phyloP scores from a whole-genome alignment of 495 filamentous ascomycete species.

The Penicillium angulare region DNA sequence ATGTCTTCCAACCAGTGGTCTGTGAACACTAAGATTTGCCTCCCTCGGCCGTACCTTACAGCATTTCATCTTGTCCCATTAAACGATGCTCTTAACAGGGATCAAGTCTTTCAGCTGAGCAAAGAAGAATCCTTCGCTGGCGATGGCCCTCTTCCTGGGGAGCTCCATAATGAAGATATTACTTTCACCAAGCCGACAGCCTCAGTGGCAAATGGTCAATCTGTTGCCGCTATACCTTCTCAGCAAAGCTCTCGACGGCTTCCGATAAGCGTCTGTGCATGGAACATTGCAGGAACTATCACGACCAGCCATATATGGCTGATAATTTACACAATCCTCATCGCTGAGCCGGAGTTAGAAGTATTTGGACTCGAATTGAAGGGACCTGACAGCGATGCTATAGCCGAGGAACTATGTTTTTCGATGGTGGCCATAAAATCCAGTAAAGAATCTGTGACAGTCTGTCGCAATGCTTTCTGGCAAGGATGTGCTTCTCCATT shows the following conservation, averaged over 20 bases:
- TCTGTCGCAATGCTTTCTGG: not conserved
- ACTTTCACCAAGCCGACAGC: not conserved
- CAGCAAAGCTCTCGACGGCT: not conserved
- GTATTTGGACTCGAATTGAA: not conserved
- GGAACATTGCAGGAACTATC: not conserved
- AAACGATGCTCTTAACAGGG: not conserved
- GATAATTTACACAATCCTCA: not conserved
- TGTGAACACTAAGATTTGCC: not conserved
- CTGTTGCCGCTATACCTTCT: not conserved
- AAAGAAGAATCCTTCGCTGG: not conserved
- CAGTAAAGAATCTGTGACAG: not conserved
- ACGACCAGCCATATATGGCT: constrained; percentile 1
- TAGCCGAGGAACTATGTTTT: not conserved
- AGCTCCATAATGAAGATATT: not conserved
- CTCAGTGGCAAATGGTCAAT: not conserved
- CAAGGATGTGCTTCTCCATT: constrained; percentile 1
- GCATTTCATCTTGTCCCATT: not conserved
- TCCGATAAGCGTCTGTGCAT: not conserved
- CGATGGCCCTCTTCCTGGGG: not conserved
- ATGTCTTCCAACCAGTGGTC: not conserved
- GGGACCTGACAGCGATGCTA: not conserved
- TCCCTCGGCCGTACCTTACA: not conserved
- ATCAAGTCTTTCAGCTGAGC: not conserved
- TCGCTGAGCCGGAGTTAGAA: not conserved
- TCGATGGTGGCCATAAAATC: not conserved